Conservation (phyloP, 179 eudicot genomes). For the Beta lomatogona region DNA sequence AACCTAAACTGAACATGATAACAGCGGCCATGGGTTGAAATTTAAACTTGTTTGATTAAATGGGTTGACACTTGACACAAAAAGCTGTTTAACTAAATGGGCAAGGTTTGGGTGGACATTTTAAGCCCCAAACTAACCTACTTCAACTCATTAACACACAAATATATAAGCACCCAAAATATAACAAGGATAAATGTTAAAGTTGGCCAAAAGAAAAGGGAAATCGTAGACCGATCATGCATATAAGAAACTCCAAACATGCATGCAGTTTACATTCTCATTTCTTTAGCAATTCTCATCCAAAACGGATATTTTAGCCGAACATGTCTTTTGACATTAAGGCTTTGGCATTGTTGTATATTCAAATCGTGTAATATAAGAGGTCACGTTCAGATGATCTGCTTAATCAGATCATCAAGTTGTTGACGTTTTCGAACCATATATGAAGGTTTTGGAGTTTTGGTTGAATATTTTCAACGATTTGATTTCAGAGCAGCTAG, state of each 20-base stretch:
- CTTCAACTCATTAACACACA: background rate
- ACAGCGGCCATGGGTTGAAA: background rate
- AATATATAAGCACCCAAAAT: background rate
- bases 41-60: background rate
- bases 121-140: background rate
- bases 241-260: background rate
- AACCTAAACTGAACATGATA: background rate
- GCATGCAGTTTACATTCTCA: background rate
- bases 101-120: background rate
- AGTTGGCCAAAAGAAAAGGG: background rate
- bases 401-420: background rate
- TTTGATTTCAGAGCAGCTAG: background rate
- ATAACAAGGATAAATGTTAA: background rate
- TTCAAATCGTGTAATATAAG: background rate
- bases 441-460: background rate
- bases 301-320: background rate
- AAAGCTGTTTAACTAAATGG: background rate
- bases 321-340: no score
- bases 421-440: background rate
- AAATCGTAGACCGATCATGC: background rate
- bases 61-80: background rate
- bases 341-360: no score
- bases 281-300: background rate
- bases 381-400: background rate
- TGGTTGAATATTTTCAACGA: background rate